Base-by-base conservation (phyloP, 805 yeast species). In the Geotrichum ghanense region DNA sequence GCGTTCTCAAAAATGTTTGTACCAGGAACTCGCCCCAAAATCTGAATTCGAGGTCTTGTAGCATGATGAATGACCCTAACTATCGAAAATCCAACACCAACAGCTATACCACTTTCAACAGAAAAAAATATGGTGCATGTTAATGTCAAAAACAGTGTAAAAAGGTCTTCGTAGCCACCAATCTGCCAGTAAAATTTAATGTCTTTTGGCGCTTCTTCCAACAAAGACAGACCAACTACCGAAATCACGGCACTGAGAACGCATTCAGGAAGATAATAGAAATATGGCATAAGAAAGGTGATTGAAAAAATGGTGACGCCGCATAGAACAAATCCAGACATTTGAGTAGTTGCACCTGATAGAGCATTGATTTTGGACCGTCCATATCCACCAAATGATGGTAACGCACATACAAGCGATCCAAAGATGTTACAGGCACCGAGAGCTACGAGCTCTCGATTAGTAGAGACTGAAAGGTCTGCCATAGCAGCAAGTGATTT, bases 361-460 rank as follows among this genome's bases (percentile, higher is more conserved):
- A 87, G 68, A 1, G 89, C 83, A 65, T 90, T 90, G 49, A 90
- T 80, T 57, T 84, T 88, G 16, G 95, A 83, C 56, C 97, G 74
- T 1, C 96, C 97, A 59, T 89, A 90, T 0, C 97, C 97, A 7
- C 97, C 98, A 70, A 89, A 89, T 0, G 95, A 78, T 0, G 98
- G 97, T 14, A 90, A 67, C 0, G 88, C 83, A 25, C 74, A 67
- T 46, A 74, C 64, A 25, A 68, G 48, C 2, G 86, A 74, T 0
- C 80, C 79, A 0, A 73, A 64, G 1, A 87, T 50, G 54, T 89
- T 90, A 47, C 83, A 77, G 12, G 75, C 64, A 1, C 98, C 97
- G 24, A 90, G 68, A 0, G 97, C 97, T 3, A 92, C 89, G 39
- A 90, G 67, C 60, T 90, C 98, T 50, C 97, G 74, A 62, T 92